Evolutionary conservation across 768 basidiomycete species (phyloP).

Genomic region (Pisolithus marmoratus): DNA sequence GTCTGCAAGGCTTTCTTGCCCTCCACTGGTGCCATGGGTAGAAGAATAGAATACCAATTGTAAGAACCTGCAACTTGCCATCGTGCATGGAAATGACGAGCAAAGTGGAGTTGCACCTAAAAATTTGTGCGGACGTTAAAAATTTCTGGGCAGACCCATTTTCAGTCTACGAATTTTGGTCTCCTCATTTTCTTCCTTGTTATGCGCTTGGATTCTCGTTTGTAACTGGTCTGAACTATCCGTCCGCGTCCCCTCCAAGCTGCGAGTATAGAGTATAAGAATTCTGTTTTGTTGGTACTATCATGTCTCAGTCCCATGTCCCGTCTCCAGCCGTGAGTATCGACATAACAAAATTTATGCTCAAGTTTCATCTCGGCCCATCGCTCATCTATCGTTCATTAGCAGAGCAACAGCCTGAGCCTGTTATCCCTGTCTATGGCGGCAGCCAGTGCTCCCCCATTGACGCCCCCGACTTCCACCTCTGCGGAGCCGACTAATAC

Average conservation of each 20-base stretch:
- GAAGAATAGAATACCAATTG: not conserved
- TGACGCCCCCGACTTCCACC: conserved; percentile 28
- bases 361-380: not conserved
- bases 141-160: conserved; percentile 4
- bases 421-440: conserved; percentile 67
- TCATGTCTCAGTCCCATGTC: conserved; percentile 8
- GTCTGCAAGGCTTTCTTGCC: not conserved
- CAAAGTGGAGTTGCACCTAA: conserved; percentile 7
- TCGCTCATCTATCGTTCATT: not conserved
- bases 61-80: not conserved
- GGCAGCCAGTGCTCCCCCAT: conserved; percentile 46
- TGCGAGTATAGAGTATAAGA: not conserved
- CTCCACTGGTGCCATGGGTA: not conserved
- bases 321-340: conserved; percentile 7
- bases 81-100: not conserved
- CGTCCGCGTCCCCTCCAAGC: not conserved
- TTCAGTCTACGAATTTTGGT: not conserved
- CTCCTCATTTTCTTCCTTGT: conserved; percentile 5
- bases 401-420: conserved; percentile 29
- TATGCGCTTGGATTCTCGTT: conserved; percentile 7
- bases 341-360: not conserved
- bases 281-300: not conserved
- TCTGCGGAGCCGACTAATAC: conserved; percentile 15
- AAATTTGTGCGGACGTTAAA: conserved; percentile 26
- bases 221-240: conserved; percentile 7